Conservation (phyloP, 306 rosid species). For the Casuarina equisetifolia region DNA sequence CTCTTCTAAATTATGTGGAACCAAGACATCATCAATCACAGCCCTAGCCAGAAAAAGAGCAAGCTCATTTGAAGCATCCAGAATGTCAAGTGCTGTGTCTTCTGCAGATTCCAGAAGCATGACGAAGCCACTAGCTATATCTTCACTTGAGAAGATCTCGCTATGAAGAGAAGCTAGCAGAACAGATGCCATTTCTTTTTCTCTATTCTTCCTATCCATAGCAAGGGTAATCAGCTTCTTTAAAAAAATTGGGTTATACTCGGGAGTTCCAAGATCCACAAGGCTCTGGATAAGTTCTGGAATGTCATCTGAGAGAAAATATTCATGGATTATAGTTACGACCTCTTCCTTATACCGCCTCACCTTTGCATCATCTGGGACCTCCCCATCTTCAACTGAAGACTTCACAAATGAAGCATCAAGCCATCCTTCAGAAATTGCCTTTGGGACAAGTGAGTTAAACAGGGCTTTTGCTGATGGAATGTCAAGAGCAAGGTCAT, state of each 20-base stretch:
- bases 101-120: constrained; percentile 91
- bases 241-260: constrained; percentile 79
- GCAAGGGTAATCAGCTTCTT: constrained; percentile 94
- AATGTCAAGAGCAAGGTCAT: constrained; percentile 97
- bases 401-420: constrained; percentile 72
- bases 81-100: constrained; percentile 86
- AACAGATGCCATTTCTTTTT: constrained; percentile 98
- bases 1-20: constrained; percentile 87
- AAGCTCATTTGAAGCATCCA: constrained; percentile 97
- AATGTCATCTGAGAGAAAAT: constrained; percentile 91
- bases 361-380: constrained; percentile 60
- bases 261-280: constrained; percentile 80
- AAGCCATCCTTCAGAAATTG: constrained; percentile 91
- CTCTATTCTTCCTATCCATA: constrained; percentile 94
- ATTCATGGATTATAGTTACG: constrained; percentile 87
- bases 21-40: constrained; percentile 93
- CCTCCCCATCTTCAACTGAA: constrained; percentile 54
- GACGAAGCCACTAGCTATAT: constrained; percentile 81
- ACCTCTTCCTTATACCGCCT: constrained; percentile 77
- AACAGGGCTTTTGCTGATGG: constrained; percentile 77
- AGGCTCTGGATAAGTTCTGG: constrained; percentile 90
- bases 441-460: constrained; percentile 67
- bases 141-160: constrained; percentile 92
- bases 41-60: constrained; percentile 92
- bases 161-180: constrained; percentile 94